These are phyloP conservation scores for Amanita bisporigera DNA, from an alignment of 1,284 basidiomycete genomes.

Conservation along the genomic window DNA sequence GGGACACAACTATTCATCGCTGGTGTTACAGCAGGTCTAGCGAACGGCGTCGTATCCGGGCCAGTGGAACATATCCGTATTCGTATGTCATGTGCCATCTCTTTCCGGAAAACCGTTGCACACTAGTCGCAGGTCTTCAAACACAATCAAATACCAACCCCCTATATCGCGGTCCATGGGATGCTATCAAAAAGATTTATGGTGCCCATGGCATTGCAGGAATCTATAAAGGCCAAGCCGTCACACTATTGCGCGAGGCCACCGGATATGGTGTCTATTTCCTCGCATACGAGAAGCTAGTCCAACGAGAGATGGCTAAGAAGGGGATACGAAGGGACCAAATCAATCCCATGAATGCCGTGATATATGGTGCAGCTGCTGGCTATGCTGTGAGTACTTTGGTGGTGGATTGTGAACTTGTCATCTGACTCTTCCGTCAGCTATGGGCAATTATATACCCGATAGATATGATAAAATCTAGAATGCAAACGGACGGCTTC, in stretches of 20 bases:
- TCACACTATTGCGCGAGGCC: slow-evolving; percentile 89
- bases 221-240: slow-evolving; percentile 92
- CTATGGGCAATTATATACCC: slow-evolving; percentile 90
- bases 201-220: slow-evolving; percentile 77
- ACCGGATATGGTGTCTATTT: slow-evolving; percentile 91
- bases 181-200: slow-evolving; percentile 86
- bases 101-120: background rate
- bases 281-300: slow-evolving; percentile 90
- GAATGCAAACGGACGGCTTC: slow-evolving; percentile 95
- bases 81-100: slow-evolving; percentile 57
- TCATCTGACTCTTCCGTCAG: slow-evolving; percentile 45
- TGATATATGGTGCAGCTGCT: slow-evolving; percentile 86
- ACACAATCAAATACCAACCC: slow-evolving; percentile 81
- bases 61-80: slow-evolving; percentile 99
- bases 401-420: slow-evolving; percentile 10
- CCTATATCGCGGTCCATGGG: slow-evolving; percentile 82
- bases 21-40: slow-evolving; percentile 86
- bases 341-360: slow-evolving; percentile 76
- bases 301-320: slow-evolving; percentile 80
- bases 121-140: slow-evolving; percentile 70
- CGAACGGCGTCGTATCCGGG: slow-evolving; percentile 92
- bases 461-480: slow-evolving; percentile 94
- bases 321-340: slow-evolving; percentile 77
- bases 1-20: slow-evolving; percentile 75
- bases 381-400: slow-evolving; percentile 72